Percentiles rank a stretch among this genome's conserved stretches.
These are phyloP conservation scores for Trametes punicea DNA, from an alignment of 768 basidiomycete species.

Conservation along the genomic window DNA sequence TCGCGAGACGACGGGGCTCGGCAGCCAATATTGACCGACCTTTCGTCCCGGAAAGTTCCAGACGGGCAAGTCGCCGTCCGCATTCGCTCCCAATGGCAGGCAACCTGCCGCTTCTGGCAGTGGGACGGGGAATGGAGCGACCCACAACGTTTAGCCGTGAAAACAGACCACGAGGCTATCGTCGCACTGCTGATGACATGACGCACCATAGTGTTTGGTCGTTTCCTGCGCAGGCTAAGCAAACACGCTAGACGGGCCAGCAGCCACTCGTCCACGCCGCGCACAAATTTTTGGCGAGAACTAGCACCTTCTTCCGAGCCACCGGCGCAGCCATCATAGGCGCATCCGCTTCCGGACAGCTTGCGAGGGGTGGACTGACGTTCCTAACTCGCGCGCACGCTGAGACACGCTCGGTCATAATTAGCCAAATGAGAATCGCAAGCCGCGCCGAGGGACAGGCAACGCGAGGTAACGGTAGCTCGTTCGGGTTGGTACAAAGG, in stretches of 20 bases:
- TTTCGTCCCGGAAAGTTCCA: constrained; percentile 12
- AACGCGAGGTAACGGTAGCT: background rate
- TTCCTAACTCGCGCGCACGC: background rate
- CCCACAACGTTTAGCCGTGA: constrained; percentile 8
- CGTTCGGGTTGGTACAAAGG: background rate
- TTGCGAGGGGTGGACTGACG: background rate
- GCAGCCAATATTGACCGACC: background rate
- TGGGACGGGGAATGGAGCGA: background rate
- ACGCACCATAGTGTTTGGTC: background rate
- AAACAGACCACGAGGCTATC: constrained; percentile 16
- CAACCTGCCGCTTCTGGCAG: background rate
- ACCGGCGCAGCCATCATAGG: background rate
- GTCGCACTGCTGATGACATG: background rate
- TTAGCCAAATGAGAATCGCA: background rate
- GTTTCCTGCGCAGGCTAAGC: constrained; percentile 5
- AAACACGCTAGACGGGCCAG: constrained; percentile 2
- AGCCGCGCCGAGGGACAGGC: background rate
- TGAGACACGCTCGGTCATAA: constrained; percentile 2
- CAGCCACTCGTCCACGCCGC: background rate
- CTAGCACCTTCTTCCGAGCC: constrained; percentile 9
- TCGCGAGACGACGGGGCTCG: background rate
- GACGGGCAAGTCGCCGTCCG: background rate
- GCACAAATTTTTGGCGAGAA: background rate
- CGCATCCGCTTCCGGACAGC: background rate
- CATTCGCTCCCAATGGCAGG: background rate